Percentiles rank a stretch among this genome's conserved stretches.
Evolutionary conservation across 2,329 filamentous ascomycete genomes (phyloP).

Genomic region (Verticillium nonalfalfae): DNA sequence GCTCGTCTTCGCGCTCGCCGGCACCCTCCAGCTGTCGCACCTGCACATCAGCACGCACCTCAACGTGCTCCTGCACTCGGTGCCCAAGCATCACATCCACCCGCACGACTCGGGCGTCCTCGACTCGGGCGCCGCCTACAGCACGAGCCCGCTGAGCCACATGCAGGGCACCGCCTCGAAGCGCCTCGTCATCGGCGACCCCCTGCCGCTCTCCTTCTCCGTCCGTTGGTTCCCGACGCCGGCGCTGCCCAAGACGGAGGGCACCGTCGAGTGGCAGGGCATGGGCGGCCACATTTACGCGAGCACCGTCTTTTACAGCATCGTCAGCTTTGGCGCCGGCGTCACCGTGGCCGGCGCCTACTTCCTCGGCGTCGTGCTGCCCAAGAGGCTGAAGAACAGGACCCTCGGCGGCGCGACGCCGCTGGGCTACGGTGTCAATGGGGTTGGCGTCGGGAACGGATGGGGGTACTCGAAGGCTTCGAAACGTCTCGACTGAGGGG

Average conservation of each 20-base stretch:
- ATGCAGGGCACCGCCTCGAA: constrained; percentile 43
- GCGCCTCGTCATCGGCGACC: constrained; percentile 82
- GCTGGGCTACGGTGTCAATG: constrained; percentile 46
- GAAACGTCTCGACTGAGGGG: constrained; percentile 41
- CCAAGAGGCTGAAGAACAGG: constrained; percentile 42
- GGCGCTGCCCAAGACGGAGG: constrained; percentile 60
- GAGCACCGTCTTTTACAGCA: constrained; percentile 56
- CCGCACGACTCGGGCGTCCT: constrained; percentile 70
- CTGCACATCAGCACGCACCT: constrained; percentile 85
- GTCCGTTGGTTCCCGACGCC: constrained; percentile 84
- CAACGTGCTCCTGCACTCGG: constrained; percentile 78
- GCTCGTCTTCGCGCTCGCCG: constrained; percentile 80
- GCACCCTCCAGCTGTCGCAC: constrained; percentile 82
- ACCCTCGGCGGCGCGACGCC: constrained; percentile 51
- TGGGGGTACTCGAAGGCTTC: constrained; percentile 54
- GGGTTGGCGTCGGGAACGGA: constrained; percentile 42
- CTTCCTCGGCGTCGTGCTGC: constrained; percentile 54
- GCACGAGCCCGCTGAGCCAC: constrained; percentile 64
- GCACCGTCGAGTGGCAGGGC: constrained; percentile 58
- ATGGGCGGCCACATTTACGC: constrained; percentile 59
- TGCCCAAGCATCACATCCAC: constrained; percentile 54
- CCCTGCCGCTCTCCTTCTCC: constrained; percentile 69
- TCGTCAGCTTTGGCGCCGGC: constrained; percentile 54
- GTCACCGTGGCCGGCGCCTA: constrained; percentile 48
- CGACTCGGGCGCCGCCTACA: constrained; percentile 84